Evolutionary conservation across 2,329 filamentous ascomycete genomes (phyloP), one percentile per base, ranked within the genome.

Genomic region (Lizonia empirigonia): DNA sequence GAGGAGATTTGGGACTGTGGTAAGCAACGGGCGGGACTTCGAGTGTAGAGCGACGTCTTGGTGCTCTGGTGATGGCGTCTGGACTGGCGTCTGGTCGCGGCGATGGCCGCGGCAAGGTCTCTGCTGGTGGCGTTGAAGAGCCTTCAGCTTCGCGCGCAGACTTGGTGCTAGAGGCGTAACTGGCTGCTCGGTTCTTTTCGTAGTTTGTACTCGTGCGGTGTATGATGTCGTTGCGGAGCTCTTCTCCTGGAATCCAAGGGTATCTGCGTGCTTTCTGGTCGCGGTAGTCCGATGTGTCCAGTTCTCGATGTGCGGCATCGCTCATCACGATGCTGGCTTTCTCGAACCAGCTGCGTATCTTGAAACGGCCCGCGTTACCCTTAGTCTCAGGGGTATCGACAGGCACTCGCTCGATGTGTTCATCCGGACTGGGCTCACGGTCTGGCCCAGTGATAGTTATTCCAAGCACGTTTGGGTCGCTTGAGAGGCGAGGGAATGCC

Each of bases 181-280:
- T 79, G 29, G 69, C 36, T 16, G 47, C 51, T 70, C 4, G 78
- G 76, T 41, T 64, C 12, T 53, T 63, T 30, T 76, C 77, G 49
- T 78, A 83, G 4, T 64, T 60, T 23, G 74, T 68, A 36, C 69
- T 73, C 20, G 79, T 76, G 3, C 70, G 57, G 15, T 53, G 42
- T 1, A 83, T 61, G 0, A 64, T 58, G 1, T 58, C 62, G 37
- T 83, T 83, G 23, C 80, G 75, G 2, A 68, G 53, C 1, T 54
- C 59, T 56, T 86, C 83, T 2, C 82, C 84, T 0, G 84, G 84
- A 0, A 83, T 73, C 45, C 80, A 76, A 0, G 84, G 84, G 38
- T 79, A 86, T n/a, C 76, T 72, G n/a, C 69, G 64, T 3, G 79
- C 78, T 34, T 70, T 71, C 15, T 79, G 76, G 4, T 67, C 69